phyloP scores from a whole-genome alignment of 495 filamentous ascomycete genomes.

The Daldinia concentrica region DNA sequence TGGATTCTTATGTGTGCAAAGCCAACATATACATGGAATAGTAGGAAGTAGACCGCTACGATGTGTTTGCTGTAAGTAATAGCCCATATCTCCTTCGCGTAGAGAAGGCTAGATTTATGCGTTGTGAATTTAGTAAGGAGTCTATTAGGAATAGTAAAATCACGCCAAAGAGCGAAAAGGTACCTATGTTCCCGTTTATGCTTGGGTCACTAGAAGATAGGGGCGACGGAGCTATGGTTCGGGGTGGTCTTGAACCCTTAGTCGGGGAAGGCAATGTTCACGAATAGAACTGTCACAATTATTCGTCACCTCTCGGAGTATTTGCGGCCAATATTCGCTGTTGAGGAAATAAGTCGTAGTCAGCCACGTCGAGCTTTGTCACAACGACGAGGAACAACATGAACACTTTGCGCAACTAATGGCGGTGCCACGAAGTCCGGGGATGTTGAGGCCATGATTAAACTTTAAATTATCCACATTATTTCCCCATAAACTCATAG shows the following conservation, averaged over 20 bases:
- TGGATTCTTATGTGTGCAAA: not conserved
- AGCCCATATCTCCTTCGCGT: not conserved
- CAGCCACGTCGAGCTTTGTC: conserved; percentile 19
- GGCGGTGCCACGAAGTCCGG: conserved; percentile 14
- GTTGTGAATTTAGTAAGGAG: not conserved
- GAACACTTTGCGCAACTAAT: conserved; percentile 1
- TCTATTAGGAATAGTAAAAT: not conserved
- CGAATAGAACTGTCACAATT: conserved; percentile 21
- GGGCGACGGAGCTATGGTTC: not conserved
- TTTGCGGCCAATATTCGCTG: conserved; percentile 34
- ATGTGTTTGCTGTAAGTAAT: not conserved
- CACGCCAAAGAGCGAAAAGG: not conserved
- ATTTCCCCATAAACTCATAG: conserved; percentile 15
- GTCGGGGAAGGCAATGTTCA: conserved; percentile 9
- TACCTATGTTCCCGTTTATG: not conserved
- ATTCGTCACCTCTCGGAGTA: conserved; percentile 15
- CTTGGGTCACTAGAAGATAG: not conserved
- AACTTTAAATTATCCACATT: conserved; percentile 24
- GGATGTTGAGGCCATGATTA: conserved; percentile 17
- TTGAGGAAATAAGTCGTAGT: conserved; percentile 16
- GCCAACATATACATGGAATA: not conserved
- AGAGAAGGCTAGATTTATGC: not conserved
- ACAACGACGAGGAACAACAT: conserved; percentile 9
- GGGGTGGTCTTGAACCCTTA: not conserved
- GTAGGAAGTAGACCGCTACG: not conserved